Evolutionary conservation across 192 early-diverging fungal genomes (phyloP), one percentile per base, ranked within the genome.

Genomic region (Backusella psychrophila): DNA sequence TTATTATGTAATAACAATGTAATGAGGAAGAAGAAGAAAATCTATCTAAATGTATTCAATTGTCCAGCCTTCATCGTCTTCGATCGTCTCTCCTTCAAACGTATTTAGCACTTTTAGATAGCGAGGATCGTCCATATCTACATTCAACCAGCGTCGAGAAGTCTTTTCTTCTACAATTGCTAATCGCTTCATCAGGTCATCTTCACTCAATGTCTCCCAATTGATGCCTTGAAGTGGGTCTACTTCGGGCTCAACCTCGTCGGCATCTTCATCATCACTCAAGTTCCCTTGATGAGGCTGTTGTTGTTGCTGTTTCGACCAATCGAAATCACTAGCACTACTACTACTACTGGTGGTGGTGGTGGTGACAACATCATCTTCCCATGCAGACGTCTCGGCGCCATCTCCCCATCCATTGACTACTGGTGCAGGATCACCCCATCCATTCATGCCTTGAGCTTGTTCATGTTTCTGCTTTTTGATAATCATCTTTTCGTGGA

Each of bases 71-170:
- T 75, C 74, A 21, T 75, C 42, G 21, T 75, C 74, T 42, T 59
- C 42, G 8, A 67, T n/a, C 4, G 14, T 9, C 33, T 75, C 65
- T 1, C 42, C 65, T 33, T 75, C 74, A 66, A 75, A 66, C 0
- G 59, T 67, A 67, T 71, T 70, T 0, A 79, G n/a, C 8, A 79
- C 78, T 39, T 79, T 79, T 1, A 74, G 19, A 63, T 79, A 79
- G 1, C 52, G 33, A 26, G 78, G 68, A 35, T 79, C 78, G 35
- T 79, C 44, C 29, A 79, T 69, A 23, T 74, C 73, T 3, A 79
- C 53, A 56, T 74, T 75, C 15, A 79, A 6, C 72, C 78, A 75
- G 26, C 73, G 23, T 39, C 44, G 49, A 0, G 36, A 21, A 0
- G 78, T 71, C 12, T 74, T 73, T 70, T 79, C 73, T 75, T 75